Conservation (phyloP, 1,284 basidiomycete species). For the Rhodotorula sp. region DNA sequence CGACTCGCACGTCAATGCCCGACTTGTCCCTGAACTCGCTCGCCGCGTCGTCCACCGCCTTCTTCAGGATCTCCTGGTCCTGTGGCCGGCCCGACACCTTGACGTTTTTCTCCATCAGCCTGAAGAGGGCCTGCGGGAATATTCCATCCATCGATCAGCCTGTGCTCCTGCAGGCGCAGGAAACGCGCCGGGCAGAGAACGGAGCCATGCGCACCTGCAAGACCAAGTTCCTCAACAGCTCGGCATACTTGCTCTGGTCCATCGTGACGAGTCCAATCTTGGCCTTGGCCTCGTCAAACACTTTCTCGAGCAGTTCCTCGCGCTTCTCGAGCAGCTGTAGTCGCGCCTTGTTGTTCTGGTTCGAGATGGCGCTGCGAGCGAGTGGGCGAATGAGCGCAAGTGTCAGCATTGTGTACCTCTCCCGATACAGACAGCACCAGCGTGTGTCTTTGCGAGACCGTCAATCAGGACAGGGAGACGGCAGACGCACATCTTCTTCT, state of each 20-base stretch:
- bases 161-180: too few relatives aligned
- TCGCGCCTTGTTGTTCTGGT: constrained; percentile 92
- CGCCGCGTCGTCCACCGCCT: constrained; percentile 64
- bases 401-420: too few relatives aligned
- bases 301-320: constrained; percentile 85
- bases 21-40: constrained; percentile 69
- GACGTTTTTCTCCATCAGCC: constrained; percentile 68
- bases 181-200: too few relatives aligned
- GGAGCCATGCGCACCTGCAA: constrained; percentile 60
- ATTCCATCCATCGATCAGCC: too few relatives aligned
- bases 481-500: constrained; percentile 83
- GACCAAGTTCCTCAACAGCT: constrained; percentile 76
- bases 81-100: constrained; percentile 63
- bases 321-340: constrained; percentile 84
- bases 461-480: background rate
- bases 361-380: constrained; percentile 77
- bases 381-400: too few relatives aligned
- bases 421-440: too few relatives aligned
- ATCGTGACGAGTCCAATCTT: constrained; percentile 64
- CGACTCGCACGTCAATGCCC: constrained; percentile 63
- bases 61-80: constrained; percentile 59
- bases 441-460: too few relatives aligned
- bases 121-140: constrained; percentile 53
- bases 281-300: constrained; percentile 74
- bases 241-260: constrained; percentile 68